Evolutionary conservation across 2,329 filamentous ascomycete genomes (phyloP).

Genomic region (Gaeumannomyces sp.): DNA sequence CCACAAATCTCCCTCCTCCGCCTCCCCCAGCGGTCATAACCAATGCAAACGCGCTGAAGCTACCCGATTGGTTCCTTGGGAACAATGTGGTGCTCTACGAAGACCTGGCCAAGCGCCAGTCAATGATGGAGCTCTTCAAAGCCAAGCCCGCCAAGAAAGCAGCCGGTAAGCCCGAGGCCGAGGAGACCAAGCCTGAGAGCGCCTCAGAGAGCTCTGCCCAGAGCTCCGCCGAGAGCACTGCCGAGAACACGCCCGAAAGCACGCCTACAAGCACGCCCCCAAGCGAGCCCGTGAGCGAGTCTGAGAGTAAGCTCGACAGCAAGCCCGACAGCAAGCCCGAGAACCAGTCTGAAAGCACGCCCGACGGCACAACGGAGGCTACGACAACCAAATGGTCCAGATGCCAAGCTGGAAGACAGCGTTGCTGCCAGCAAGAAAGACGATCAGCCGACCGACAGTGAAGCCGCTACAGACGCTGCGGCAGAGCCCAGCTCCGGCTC

Average conservation of each 20-base stretch:
- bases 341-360: neutral
- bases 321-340: neutral
- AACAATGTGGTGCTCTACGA: neutral
- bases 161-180: neutral
- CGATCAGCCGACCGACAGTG: too few relatives aligned
- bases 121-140: neutral
- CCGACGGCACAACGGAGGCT: neutral
- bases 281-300: neutral
- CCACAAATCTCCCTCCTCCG: neutral
- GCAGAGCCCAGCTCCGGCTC: too few relatives aligned
- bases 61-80: conserved; percentile 4
- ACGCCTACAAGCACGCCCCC: neutral
- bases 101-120: conserved; percentile 2
- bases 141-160: neutral
- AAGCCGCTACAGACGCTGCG: too few relatives aligned
- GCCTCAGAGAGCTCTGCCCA: neutral
- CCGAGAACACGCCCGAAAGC: neutral
- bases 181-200: neutral
- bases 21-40: neutral
- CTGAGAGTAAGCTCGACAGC: neutral
- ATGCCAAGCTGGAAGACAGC: neutral
- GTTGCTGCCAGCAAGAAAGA: too few relatives aligned
- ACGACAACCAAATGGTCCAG: neutral
- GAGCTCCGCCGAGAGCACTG: neutral
- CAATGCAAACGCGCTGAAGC: neutral